phyloP scores from a whole-genome alignment of 192 early-diverging fungal species.

The Gaertneriomyces semiglobifer region DNA sequence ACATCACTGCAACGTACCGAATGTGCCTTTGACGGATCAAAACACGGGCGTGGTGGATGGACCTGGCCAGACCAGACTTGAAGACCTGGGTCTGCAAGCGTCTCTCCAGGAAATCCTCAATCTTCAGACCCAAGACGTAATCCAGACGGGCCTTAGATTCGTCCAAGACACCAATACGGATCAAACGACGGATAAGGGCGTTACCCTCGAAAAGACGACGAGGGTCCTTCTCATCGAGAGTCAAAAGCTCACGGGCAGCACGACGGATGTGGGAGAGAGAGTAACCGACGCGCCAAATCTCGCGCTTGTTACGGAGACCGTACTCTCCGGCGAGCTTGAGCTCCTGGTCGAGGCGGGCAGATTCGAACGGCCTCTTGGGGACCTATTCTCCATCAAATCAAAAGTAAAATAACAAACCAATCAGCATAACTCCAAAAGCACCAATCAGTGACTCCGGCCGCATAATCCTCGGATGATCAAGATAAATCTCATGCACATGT shows the following conservation, averaged over 20 bases:
- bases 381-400: slow-evolving; percentile 25
- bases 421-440: too few relatives aligned
- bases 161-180: slow-evolving; percentile 97
- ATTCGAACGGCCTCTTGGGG: slow-evolving; percentile 93
- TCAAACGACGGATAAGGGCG: slow-evolving; percentile 96
- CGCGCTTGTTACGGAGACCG: slow-evolving; percentile 98
- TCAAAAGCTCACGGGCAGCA: slow-evolving; percentile 99
- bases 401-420: too few relatives aligned
- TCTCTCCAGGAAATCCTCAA: slow-evolving; percentile 98
- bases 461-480: too few relatives aligned
- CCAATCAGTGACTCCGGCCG: too few relatives aligned
- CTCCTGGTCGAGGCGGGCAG: slow-evolving; percentile 86
- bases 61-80: slow-evolving; percentile 96
- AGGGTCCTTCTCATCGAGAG: slow-evolving; percentile 93
- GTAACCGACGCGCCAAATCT: slow-evolving; percentile 94
- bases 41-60: slow-evolving; percentile 98
- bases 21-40: slow-evolving; percentile 98
- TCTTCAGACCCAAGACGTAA: slow-evolving; percentile 96
- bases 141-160: slow-evolving; percentile 97
- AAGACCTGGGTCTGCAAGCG: slow-evolving; percentile 99
- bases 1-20: slow-evolving; percentile 48
- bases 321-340: slow-evolving; percentile 89
- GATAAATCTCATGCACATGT: too few relatives aligned
- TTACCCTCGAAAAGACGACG: slow-evolving; percentile 99
- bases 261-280: slow-evolving; percentile 99